These are phyloP conservation scores for Nicotiana rustica DNA, from an alignment of 305 asterid genomes.

Conservation along the genomic window DNA sequence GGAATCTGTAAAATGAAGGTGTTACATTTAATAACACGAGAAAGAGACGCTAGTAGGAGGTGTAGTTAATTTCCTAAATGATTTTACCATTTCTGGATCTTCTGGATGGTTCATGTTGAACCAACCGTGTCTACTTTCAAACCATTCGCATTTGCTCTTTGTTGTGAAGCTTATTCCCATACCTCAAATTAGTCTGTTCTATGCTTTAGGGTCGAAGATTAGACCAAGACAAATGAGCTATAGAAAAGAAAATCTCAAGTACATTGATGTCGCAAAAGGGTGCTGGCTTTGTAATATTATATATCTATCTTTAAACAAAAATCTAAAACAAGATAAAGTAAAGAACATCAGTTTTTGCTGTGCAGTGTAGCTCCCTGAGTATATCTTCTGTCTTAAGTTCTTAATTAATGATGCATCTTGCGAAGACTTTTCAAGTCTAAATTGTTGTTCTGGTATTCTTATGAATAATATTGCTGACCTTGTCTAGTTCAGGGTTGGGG, in stretches of 20 bases:
- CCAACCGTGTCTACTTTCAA: not conserved
- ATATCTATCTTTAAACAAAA: not conserved
- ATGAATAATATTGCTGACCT: not conserved
- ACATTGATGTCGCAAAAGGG: conserved; percentile 1
- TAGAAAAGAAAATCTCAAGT: not conserved
- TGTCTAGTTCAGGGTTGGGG: not conserved
- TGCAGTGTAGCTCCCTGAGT: not conserved
- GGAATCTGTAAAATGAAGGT: not conserved
- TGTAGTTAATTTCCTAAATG: conserved; percentile 18
- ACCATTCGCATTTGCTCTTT: not conserved
- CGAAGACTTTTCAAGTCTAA: not conserved
- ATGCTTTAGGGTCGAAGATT: not conserved
- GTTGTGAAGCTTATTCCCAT: not conserved
- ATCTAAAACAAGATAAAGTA: not conserved
- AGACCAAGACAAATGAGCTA: not conserved
- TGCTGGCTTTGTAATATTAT: not conserved
- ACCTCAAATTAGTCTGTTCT: not conserved
- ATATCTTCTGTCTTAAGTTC: not conserved
- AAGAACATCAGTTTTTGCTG: not conserved
- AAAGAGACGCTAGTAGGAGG: not conserved
- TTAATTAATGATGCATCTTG: not conserved
- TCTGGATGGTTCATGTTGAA: not conserved
- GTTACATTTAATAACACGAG: not conserved
- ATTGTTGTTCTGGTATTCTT: not conserved
- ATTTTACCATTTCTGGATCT: conserved; percentile 13